Evolutionary conservation across 768 basidiomycete species (phyloP).

Genomic region (Trametes cingulata): DNA sequence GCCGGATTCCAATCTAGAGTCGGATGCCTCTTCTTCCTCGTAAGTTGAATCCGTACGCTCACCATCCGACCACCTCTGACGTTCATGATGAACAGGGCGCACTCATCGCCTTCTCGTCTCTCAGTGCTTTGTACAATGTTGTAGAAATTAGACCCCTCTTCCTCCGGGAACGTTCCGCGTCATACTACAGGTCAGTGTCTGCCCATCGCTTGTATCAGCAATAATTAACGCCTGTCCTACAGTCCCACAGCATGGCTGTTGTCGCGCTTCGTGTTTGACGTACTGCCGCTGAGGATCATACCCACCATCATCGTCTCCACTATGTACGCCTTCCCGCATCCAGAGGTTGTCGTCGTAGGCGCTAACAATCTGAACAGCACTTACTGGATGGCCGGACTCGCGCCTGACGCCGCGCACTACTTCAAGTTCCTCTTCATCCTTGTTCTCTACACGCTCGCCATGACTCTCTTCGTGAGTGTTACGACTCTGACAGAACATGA

Average conservation of each 20-base stretch:
- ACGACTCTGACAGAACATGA: not conserved
- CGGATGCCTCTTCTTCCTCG: constrained; percentile 94
- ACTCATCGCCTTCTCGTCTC: constrained; percentile 85
- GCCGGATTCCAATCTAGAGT: constrained; percentile 93
- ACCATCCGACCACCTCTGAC: not conserved
- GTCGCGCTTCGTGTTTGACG: constrained; percentile 86
- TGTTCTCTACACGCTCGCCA: constrained; percentile 78
- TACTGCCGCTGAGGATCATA: constrained; percentile 83
- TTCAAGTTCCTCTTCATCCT: constrained; percentile 96
- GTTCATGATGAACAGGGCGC: constrained; percentile 76
- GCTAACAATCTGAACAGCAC: constrained; percentile 45
- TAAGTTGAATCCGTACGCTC: constrained; percentile 29
- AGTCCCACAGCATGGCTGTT: constrained; percentile 91
- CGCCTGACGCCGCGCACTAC: constrained; percentile 74
- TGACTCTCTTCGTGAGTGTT: constrained; percentile 78
- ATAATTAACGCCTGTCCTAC: not conserved
- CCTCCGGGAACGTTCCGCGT: constrained; percentile 82
- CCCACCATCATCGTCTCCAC: constrained; percentile 87
- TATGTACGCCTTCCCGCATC: constrained; percentile 53
- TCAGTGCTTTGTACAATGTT: constrained; percentile 89
- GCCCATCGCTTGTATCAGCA: constrained; percentile 5
- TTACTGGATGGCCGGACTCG: constrained; percentile 96
- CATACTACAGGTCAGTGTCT: constrained; percentile 80
- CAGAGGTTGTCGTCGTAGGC: constrained; percentile 5
- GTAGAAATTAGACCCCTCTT: constrained; percentile 84